Base-by-base conservation (phyloP, 495 filamentous ascomycete species). In the Daldinia loculata region DNA sequence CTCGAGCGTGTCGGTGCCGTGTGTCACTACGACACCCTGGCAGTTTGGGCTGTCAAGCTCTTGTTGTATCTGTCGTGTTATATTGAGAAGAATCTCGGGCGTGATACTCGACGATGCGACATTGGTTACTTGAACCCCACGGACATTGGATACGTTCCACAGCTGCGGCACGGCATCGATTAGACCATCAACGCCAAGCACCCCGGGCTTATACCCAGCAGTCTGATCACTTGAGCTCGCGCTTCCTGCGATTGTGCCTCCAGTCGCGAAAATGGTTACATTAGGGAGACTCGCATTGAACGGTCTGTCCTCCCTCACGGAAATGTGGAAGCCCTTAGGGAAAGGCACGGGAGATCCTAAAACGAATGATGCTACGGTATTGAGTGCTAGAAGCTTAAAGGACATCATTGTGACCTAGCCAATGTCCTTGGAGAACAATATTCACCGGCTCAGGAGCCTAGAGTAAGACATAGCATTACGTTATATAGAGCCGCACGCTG, bases 1-100 rank as follows among this genome's bases (percentile, higher is more conserved):
- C 61, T 86, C 83, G 24, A 85, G 75, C 0, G 82, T 84, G 69
- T 86, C 84, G 27, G 84, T 86, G 63, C 84, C 83, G 69, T 86
- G 84, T 56, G 84, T 85, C 57, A 86, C 72, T 22, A 85, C 81
- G 4, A 81, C 82, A 17, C 83, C 82, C 41, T 79, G 72, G 69
- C 81, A 81, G 51, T 77, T 77, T 15, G 80, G 78, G 64, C 81
- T 80, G 38, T 81, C 76, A 66, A 84, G 77, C 55, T 78, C 77
- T 8, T 56, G 63, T 70, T 82, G 82, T 53, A 85, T 77, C 24
- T 75, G 72, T 50, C 82, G 75, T 43, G 80, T 77, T 51, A 84
- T 67, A 57, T 79, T 79, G 36, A 85, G 72, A 12, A 82, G 78
- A 66, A 85, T 78, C 36, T 76, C 67, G 11, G 81, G 77, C 39